Conservation (phyloP, 164 flowering plant species). For the Stephania cephalantha region DNA sequence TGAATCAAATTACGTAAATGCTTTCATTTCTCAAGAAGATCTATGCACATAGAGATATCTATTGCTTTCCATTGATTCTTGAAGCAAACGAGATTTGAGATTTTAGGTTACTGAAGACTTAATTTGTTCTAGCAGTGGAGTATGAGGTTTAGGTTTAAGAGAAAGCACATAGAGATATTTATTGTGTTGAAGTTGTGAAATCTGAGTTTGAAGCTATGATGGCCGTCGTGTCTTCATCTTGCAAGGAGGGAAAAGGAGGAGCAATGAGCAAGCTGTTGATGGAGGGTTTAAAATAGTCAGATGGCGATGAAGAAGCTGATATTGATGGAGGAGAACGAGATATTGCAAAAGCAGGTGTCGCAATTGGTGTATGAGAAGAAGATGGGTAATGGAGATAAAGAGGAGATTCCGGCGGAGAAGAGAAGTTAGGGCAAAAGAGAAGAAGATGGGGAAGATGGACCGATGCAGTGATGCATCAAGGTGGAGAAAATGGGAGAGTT, state of each 20-base stretch:
- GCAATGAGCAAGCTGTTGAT: conserved; percentile 41
- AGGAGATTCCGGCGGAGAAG: too few relatives aligned
- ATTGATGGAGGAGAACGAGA: conserved; percentile 23
- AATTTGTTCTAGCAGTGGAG: too few relatives aligned
- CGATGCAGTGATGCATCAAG: too few relatives aligned
- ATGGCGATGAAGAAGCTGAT: conserved; percentile 22
- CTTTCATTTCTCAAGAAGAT: conserved; percentile 12
- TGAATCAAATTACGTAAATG: background rate
- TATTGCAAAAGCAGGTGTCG: conserved; percentile 23
- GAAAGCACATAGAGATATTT: background rate
- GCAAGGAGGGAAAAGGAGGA: conserved; percentile 68
- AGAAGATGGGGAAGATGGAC: too few relatives aligned
- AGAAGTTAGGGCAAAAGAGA: too few relatives aligned
- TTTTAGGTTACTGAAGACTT: background rate
- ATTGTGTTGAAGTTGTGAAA: too few relatives aligned
- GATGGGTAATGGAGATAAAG: too few relatives aligned
- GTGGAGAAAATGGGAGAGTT: too few relatives aligned
- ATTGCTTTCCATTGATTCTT: conserved; percentile 20
- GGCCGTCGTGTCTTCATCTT: conserved; percentile 53
- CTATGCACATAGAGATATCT: conserved; percentile 1
- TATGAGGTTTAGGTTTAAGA: background rate
- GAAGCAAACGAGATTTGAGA: conserved; percentile 2
- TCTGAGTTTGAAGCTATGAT: conserved; percentile 18
- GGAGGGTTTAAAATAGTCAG: conserved; percentile 78
- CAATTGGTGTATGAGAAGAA: conserved; percentile 22